A percentile compares a stretch with the other conserved stretches of the same genome.
phyloP scores from a whole-genome alignment of 129 eudicot species.

The Helianthus annuus region DNA sequence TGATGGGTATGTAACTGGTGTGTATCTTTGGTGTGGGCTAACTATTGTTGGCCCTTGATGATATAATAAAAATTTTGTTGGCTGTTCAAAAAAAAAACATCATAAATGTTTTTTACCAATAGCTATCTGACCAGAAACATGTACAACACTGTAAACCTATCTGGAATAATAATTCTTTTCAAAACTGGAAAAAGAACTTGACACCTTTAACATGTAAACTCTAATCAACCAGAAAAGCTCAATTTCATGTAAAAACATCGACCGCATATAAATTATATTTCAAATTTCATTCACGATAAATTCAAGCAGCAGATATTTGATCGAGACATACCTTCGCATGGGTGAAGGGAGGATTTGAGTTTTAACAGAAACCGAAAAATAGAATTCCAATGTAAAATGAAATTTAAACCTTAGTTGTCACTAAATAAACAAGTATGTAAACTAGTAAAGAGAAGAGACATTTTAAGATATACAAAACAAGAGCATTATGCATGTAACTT shows the following conservation, averaged over 20 bases:
- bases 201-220: too few relatives aligned
- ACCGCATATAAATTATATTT: background rate
- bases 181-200: background rate
- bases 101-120: conserved; percentile 1
- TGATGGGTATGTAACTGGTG: too few relatives aligned
- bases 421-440: conserved; percentile 30
- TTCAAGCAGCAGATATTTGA: background rate
- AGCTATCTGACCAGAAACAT: conserved; percentile 7
- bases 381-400: conserved; percentile 20
- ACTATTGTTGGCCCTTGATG: too few relatives aligned
- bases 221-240: conserved; percentile 9
- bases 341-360: too few relatives aligned
- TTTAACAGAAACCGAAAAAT: conserved; percentile 17
- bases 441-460: conserved; percentile 33
- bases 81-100: too few relatives aligned
- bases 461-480: conserved; percentile 41
- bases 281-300: conserved; percentile 3
- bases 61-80: too few relatives aligned
- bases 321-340: background rate
- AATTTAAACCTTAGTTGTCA: conserved; percentile 26
- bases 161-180: background rate
- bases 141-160: conserved; percentile 4
- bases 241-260: background rate
- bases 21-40: too few relatives aligned
- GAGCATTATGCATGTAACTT: conserved; percentile 26